phyloP scores from a whole-genome alignment of 129 eudicot genomes.

The Cynara cardunculus region DNA sequence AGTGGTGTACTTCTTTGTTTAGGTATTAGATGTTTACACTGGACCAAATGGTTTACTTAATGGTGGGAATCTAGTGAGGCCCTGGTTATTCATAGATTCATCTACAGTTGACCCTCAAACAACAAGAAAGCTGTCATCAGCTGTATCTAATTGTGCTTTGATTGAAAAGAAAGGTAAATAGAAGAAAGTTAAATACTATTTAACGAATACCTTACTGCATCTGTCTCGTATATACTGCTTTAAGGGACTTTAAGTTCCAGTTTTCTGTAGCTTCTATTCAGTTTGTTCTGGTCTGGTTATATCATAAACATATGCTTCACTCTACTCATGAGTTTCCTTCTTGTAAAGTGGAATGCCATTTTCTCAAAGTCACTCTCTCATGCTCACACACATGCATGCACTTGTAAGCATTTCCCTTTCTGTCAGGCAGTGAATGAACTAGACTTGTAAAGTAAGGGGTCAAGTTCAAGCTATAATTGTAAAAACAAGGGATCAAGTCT shows the following conservation, averaged over 20 bases:
- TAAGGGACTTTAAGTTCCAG: not conserved
- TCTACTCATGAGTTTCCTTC: no score
- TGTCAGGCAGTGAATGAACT: no score
- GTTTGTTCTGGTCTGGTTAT: not conserved
- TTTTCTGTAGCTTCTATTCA: not conserved
- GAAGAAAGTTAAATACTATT: not conserved
- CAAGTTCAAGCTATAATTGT: no score
- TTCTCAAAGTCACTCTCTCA: no score
- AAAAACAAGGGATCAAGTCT: no score
- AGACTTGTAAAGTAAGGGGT: no score
- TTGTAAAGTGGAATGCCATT: no score
- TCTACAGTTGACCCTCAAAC: conserved; percentile 94
- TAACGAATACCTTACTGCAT: not conserved
- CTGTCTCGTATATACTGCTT: not conserved
- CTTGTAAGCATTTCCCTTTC: no score
- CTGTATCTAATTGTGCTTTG: conserved; percentile 47
- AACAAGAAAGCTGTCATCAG: conserved; percentile 71
- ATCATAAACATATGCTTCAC: no score
- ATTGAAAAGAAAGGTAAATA: conserved; percentile 47
- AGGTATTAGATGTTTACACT: conserved; percentile 82
- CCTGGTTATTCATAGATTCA: conserved; percentile 84
- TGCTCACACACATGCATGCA: no score
- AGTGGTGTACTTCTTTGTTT: conserved; percentile 24
- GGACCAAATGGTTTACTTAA: conserved; percentile 79
- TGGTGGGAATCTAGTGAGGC: conserved; percentile 44